Evolutionary conservation across 805 yeast species (phyloP).

Genomic region (Starmera quercuum): DNA sequence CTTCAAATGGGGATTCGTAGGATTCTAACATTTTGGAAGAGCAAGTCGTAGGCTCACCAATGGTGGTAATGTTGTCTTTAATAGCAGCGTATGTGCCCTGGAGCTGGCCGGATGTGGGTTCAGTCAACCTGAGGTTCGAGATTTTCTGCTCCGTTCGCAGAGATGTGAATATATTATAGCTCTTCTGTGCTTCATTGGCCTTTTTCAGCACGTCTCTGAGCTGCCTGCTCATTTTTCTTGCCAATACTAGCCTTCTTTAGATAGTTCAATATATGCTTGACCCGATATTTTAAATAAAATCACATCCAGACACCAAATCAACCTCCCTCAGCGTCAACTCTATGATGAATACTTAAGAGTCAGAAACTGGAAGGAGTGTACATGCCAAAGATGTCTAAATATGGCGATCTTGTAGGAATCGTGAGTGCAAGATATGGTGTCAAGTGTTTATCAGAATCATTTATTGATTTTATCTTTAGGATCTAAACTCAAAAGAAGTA

Average conservation of each 20-base stretch:
- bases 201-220: neutral
- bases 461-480: slow-evolving; percentile 9
- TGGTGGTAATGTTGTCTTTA: slow-evolving; percentile 79
- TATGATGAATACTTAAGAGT: neutral
- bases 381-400: slow-evolving; percentile 6
- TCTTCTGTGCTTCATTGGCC: slow-evolving; percentile 15
- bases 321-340: too few species aligned
- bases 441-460: neutral
- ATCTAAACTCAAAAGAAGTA: slow-evolving; percentile 25
- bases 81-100: slow-evolving; percentile 34
- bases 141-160: slow-evolving; percentile 19
- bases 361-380: neutral
- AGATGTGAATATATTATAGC: slow-evolving; percentile 36
- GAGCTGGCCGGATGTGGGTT: too few species aligned
- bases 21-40: slow-evolving; percentile 55
- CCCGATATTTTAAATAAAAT: too few species aligned
- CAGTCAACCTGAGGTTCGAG: slow-evolving; percentile 1
- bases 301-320: too few species aligned
- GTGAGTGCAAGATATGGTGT: slow-evolving; percentile 4
- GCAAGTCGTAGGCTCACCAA: slow-evolving; percentile 65
- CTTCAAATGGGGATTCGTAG: slow-evolving; percentile 72
- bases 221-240: too few species aligned
- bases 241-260: too few species aligned
- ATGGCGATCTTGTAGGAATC: slow-evolving; percentile 13
- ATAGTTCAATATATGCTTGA: too few species aligned